Base-by-base conservation (phyloP, 2,329 filamentous ascomycete genomes). In the Phialophora chinensis region DNA sequence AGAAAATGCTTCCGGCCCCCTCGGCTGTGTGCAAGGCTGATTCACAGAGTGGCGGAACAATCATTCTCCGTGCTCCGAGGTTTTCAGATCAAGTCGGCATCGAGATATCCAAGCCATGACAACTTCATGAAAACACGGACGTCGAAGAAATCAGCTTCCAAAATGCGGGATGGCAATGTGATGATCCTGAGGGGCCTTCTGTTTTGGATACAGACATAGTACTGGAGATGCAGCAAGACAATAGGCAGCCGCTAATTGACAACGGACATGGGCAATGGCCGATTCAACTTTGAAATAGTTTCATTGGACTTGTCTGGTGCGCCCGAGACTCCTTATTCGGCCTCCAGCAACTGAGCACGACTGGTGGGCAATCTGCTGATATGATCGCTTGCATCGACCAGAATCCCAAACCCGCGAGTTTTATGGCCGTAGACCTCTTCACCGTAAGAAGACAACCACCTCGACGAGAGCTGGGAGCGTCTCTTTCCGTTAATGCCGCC, bases 271-370 rank as follows among this genome's bases (percentile, higher is more conserved):
- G 10, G 20, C 25, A 52, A 52, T 29, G 29, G 29, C 35, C 11
- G 38, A 47, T 60, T 61, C 57, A 66, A 67, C 56, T 50, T 60
- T 67, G 65, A 63, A 67, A 66, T 47, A 60, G 53, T 66, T 69
- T 67, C 68, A 67, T 67, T 66, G 65, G 60, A 56, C 60, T 63
- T 62, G 35, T 66, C 62, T 67, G 62, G 27, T 50, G 33, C 29
- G 31, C 50, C 38, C 60, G 59, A 61, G 62, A 62, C 60, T 54
- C 63, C 47, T 66, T 52, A 42, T 63, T 49, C 50, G 66, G 60
- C 63, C 53, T 61, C 58, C 61, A 7, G 31, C 59, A 55, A 44
- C 49, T 60, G 35, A 44, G 38, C 52, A 54, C 38, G 33, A 50
- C 58, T 38, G 38, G 23, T 53, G 33, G 58, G 23, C 49, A 49